Evolutionary conservation across 2,329 filamentous ascomycete genomes (phyloP).

Genomic region (Arthrocladium fulminans): DNA sequence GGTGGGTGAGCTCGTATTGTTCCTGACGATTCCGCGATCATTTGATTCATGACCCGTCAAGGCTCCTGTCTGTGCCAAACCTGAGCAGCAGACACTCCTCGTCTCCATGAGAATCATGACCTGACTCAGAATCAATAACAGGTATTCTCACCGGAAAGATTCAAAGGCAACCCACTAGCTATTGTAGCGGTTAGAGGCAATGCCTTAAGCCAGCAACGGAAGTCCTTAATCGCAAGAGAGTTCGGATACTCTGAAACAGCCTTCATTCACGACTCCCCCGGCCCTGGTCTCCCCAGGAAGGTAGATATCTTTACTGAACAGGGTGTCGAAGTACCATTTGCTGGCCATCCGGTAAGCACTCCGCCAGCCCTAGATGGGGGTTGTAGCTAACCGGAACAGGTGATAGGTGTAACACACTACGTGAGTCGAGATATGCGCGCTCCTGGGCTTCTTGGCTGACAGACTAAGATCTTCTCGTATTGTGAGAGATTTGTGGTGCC

Average conservation of each 20-base stretch:
- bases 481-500: not conserved
- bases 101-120: not conserved
- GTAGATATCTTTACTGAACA: constrained; percentile 53
- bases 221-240: constrained; percentile 52
- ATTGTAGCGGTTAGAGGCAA: constrained; percentile 45
- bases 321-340: constrained; percentile 49
- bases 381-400: constrained; percentile 21
- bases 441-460: constrained; percentile 1
- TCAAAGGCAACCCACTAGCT: constrained; percentile 52
- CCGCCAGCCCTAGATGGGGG: not conserved
- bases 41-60: not conserved
- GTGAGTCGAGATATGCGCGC: constrained; percentile 24
- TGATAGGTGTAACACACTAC: constrained; percentile 48
- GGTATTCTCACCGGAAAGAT: constrained; percentile 43
- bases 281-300: constrained; percentile 31
- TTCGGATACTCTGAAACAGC: constrained; percentile 59
- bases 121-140: not conserved
- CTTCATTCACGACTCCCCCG: constrained; percentile 46
- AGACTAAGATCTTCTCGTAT: constrained; percentile 6
- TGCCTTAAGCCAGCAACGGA: constrained; percentile 43
- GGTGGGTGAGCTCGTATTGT: constrained; percentile 12
- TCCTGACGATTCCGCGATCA: not conserved
- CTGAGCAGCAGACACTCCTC: not conserved
- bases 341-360: constrained; percentile 45
- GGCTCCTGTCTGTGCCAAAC: not conserved